Percentiles rank a stretch among this genome's conserved stretches.
Conservation (phyloP, 192 early-diverging fungal species). For the Spizellomyces punctatus region DNA sequence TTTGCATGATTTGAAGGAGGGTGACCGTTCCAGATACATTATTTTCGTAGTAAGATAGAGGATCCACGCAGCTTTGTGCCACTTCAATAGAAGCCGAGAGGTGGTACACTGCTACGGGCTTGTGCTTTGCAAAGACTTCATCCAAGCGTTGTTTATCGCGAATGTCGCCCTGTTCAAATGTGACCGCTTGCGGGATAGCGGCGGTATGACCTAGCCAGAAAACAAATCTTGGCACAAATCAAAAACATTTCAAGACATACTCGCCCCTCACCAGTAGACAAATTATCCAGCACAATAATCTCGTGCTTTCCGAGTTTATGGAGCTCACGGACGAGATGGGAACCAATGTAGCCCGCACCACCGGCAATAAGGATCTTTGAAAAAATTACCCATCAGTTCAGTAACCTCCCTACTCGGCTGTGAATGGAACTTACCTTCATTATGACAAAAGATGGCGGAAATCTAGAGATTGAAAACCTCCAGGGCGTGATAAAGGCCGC, state of each 20-base stretch:
- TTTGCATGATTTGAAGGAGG: slow-evolving; percentile 81
- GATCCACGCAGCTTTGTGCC: slow-evolving; percentile 76
- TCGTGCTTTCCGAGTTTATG: slow-evolving; percentile 62
- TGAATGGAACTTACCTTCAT: too few species aligned
- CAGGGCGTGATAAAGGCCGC: too few species aligned
- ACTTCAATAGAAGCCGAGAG: slow-evolving; percentile 90
- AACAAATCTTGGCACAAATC: too few species aligned
- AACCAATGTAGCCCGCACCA: slow-evolving; percentile 90
- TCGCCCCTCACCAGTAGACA: slow-evolving; percentile 57
- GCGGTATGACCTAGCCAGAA: slow-evolving; percentile 45
- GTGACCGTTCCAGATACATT: slow-evolving; percentile 89
- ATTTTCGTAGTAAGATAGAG: slow-evolving; percentile 91
- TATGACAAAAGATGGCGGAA: too few species aligned
- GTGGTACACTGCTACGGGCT: slow-evolving; percentile 64
- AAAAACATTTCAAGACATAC: background rate
- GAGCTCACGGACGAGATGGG: slow-evolving; percentile 88
- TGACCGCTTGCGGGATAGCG: slow-evolving; percentile 49
- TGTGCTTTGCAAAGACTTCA: slow-evolving; percentile 70
- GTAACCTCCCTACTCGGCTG: too few species aligned
- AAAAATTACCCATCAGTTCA: too few species aligned
- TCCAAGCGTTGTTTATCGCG: slow-evolving; percentile 66
- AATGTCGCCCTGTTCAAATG: slow-evolving; percentile 82
- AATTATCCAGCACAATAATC: slow-evolving; percentile 90
- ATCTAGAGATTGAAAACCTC: too few species aligned
- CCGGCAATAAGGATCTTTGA: slow-evolving; percentile 52